Conservation (phyloP, 192 early-diverging fungal species). For the Phlyctochytrium bullatum region DNA sequence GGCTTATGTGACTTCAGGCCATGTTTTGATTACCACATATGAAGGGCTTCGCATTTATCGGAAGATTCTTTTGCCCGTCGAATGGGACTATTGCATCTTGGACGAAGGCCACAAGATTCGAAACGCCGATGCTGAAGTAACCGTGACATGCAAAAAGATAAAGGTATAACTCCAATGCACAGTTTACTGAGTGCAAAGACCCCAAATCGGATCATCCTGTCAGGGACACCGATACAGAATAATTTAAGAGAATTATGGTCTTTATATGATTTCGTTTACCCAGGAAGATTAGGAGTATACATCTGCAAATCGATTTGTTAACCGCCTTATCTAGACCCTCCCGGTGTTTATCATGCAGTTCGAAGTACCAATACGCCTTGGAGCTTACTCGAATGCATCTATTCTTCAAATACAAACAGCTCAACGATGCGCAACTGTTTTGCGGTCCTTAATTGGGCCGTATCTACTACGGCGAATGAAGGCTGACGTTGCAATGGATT, state of each 20-base stretch:
- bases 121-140: conserved; percentile 91
- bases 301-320: background rate
- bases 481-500: conserved; percentile 82
- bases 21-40: conserved; percentile 87
- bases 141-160: conserved; percentile 43
- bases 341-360: conserved; percentile 88
- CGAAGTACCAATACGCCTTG: conserved; percentile 85
- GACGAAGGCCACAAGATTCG: conserved; percentile 98
- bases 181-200: conserved; percentile 15
- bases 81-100: conserved; percentile 85
- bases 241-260: conserved; percentile 56
- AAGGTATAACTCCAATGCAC: conserved; percentile 37
- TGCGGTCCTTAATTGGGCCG: conserved; percentile 90
- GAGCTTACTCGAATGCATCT: conserved; percentile 89
- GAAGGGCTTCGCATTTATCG: conserved; percentile 74
- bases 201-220: conserved; percentile 53
- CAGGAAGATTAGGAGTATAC: conserved; percentile 50
- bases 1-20: no score
- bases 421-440: conserved; percentile 85
- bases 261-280: conserved; percentile 58
- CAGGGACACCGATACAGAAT: conserved; percentile 64
- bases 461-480: conserved; percentile 92
- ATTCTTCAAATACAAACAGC: conserved; percentile 90
- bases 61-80: conserved; percentile 60
- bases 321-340: conserved; percentile 50